These are phyloP conservation scores for Pseudogymnoascus sp. DNA, from an alignment of 2,329 filamentous ascomycete genomes.

Conservation along the genomic window DNA sequence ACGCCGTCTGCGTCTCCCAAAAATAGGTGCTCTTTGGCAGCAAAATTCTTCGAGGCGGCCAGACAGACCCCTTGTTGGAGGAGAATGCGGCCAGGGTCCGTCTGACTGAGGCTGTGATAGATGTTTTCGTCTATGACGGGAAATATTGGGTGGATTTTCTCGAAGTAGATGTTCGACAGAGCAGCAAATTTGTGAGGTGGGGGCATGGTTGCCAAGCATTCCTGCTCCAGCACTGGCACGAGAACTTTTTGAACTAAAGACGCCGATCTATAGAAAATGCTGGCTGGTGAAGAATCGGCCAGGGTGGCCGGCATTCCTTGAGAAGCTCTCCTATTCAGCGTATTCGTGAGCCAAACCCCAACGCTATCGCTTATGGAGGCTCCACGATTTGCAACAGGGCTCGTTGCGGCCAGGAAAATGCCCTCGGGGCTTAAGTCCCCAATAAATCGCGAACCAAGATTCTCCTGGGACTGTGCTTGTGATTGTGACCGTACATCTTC, in stretches of 20 bases:
- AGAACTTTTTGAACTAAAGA: slow-evolving; percentile 17
- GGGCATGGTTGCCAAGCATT: slow-evolving; percentile 37
- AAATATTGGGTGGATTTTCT: slow-evolving; percentile 47
- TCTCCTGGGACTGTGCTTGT: slow-evolving; percentile 16
- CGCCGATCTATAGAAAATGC: slow-evolving; percentile 7
- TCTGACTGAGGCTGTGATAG: slow-evolving; percentile 16
- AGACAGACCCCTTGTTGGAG: slow-evolving; percentile 45
- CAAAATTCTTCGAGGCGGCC: slow-evolving; percentile 42
- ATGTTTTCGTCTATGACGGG: slow-evolving; percentile 37
- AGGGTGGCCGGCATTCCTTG: too few relatives aligned
- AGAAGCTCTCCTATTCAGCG: too few relatives aligned
- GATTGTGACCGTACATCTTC: slow-evolving; percentile 9
- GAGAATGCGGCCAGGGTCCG: slow-evolving; percentile 32
- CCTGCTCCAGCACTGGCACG: slow-evolving; percentile 20
- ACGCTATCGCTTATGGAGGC: slow-evolving; percentile 10
- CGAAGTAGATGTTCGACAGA: slow-evolving; percentile 38
- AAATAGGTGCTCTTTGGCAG: slow-evolving; percentile 35
- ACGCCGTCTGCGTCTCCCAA: slow-evolving; percentile 11
- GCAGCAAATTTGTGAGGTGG: slow-evolving; percentile 37
- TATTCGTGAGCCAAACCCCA: too few relatives aligned
- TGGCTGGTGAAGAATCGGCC: too few relatives aligned
- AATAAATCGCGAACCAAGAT: slow-evolving; percentile 38
- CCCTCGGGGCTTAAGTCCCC: slow-evolving; percentile 52
- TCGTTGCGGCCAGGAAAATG: slow-evolving; percentile 48
- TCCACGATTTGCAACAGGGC: slow-evolving; percentile 29